Evolutionary conservation across 768 basidiomycete species (phyloP).

Genomic region (Boletellus ananas): DNA sequence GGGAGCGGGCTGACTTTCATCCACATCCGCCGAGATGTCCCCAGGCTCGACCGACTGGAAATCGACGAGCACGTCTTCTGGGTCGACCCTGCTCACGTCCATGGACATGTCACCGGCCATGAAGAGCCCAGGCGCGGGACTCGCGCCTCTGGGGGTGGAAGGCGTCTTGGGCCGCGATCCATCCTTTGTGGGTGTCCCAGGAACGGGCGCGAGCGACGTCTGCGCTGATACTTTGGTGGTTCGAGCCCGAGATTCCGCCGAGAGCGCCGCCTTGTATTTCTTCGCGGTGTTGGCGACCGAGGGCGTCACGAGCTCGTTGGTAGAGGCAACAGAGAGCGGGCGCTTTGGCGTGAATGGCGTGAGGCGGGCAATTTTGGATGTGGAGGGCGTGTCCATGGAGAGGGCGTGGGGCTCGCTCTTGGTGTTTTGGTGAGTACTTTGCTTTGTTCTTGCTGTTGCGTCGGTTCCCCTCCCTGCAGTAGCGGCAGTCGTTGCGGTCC

Average conservation of each 20-base stretch:
- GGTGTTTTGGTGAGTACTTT: background rate
- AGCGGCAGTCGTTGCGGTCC: background rate
- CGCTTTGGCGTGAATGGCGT: constrained; percentile 56
- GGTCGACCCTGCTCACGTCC: constrained; percentile 72
- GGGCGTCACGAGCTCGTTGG: constrained; percentile 34
- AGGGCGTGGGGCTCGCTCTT: constrained; percentile 1
- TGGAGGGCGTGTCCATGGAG: constrained; percentile 23
- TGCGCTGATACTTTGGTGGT: constrained; percentile 27
- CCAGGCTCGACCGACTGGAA: constrained; percentile 64
- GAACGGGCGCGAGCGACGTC: constrained; percentile 41
- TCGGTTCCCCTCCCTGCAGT: background rate
- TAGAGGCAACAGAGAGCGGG: constrained; percentile 37
- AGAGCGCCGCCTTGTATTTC: constrained; percentile 66
- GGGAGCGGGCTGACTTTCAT: constrained; percentile 46
- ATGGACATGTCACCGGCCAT: constrained; percentile 55
- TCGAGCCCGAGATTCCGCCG: constrained; percentile 38
- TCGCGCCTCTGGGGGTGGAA: constrained; percentile 49
- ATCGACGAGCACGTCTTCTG: constrained; percentile 75
- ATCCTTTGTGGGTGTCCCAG: constrained; percentile 52
- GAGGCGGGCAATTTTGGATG: constrained; percentile 37
- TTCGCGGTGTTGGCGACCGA: constrained; percentile 45
- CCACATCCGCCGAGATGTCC: constrained; percentile 67
- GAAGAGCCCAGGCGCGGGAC: constrained; percentile 39
- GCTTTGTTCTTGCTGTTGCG: background rate
- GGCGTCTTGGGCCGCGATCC: constrained; percentile 50